Percentiles rank a stretch among this genome's conserved stretches.
Conservation (phyloP, 2,329 filamentous ascomycete species). For the Pestalotiopsis sp. region DNA sequence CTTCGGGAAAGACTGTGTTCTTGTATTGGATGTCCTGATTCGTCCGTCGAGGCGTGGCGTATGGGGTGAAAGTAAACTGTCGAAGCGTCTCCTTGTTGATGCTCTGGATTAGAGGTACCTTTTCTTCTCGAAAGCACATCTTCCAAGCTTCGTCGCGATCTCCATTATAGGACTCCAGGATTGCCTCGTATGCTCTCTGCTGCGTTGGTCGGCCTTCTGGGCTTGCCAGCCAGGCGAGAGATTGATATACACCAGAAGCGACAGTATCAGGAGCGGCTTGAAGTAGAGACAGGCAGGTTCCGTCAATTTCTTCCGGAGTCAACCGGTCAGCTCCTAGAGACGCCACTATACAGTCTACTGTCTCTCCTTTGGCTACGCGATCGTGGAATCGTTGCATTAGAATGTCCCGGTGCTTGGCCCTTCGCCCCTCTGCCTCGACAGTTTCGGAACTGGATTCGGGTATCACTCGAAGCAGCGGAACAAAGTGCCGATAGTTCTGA, state of each 20-base stretch:
- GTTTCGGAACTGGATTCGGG: slow-evolving; percentile 17
- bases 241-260: slow-evolving; percentile 23
- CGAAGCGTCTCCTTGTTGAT: slow-evolving; percentile 26
- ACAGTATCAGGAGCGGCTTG: slow-evolving; percentile 27
- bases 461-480: slow-evolving; percentile 21
- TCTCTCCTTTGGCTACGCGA: slow-evolving; percentile 18
- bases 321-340: slow-evolving; percentile 21
- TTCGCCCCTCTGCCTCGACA: slow-evolving; percentile 16
- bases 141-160: slow-evolving; percentile 22
- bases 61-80: slow-evolving; percentile 23
- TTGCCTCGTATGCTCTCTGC: slow-evolving; percentile 17
- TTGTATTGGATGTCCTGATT: slow-evolving; percentile 19
- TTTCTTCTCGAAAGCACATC: slow-evolving; percentile 27
- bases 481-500: slow-evolving; percentile 22
- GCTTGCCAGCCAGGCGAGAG: slow-evolving; percentile 22
- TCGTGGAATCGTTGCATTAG: slow-evolving; percentile 16
- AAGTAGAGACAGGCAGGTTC: slow-evolving; percentile 25
- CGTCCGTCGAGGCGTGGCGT: slow-evolving; percentile 21
- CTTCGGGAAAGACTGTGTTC: slow-evolving; percentile 21
- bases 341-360: slow-evolving; percentile 21
- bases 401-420: slow-evolving; percentile 15
- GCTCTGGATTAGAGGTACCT: slow-evolving; percentile 21
- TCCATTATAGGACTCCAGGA: slow-evolving; percentile 22
- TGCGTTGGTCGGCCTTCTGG: slow-evolving; percentile 22
- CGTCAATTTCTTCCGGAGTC: slow-evolving; percentile 24